phyloP scores from a whole-genome alignment of 2,329 filamentous ascomycete genomes.

The Botrytis squamosa region DNA sequence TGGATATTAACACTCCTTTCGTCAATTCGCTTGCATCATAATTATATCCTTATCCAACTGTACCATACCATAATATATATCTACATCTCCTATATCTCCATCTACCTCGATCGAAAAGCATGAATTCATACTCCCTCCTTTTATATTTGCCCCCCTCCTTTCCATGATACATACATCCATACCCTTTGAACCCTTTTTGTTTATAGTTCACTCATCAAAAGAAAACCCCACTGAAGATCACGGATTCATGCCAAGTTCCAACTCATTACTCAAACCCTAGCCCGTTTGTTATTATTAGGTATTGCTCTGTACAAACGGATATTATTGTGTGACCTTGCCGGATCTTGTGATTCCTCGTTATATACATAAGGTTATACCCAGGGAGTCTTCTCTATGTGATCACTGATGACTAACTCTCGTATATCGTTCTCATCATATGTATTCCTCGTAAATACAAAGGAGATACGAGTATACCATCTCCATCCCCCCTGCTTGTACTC shows the following conservation, averaged over 20 bases:
- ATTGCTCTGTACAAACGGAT: not conserved
- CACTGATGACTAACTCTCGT: not conserved
- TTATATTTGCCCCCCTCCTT: not conserved
- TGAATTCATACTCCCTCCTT: not conserved
- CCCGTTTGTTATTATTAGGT: not conserved
- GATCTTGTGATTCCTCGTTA: not conserved
- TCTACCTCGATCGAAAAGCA: not conserved
- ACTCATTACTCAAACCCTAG: not conserved
- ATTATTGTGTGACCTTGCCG: not conserved
- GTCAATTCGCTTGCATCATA: not conserved
- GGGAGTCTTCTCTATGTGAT: not conserved
- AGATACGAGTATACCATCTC: too few species aligned
- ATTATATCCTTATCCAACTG: not conserved
- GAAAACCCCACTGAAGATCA: constrained; percentile 3
- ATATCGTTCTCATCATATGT: not conserved
- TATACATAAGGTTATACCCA: not conserved
- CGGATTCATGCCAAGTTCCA: not conserved
- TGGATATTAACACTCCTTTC: not conserved
- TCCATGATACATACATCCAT: not conserved
- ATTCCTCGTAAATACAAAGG: too few species aligned
- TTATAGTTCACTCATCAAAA: not conserved
- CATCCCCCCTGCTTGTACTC: too few species aligned
- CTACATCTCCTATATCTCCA: too few species aligned
- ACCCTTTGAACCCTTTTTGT: not conserved
- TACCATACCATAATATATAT: not conserved